Percentiles rank a stretch among this genome's conserved stretches.
phyloP scores from a whole-genome alignment of 148 eudicot genomes.

The Rhododendron ferrugineum region DNA sequence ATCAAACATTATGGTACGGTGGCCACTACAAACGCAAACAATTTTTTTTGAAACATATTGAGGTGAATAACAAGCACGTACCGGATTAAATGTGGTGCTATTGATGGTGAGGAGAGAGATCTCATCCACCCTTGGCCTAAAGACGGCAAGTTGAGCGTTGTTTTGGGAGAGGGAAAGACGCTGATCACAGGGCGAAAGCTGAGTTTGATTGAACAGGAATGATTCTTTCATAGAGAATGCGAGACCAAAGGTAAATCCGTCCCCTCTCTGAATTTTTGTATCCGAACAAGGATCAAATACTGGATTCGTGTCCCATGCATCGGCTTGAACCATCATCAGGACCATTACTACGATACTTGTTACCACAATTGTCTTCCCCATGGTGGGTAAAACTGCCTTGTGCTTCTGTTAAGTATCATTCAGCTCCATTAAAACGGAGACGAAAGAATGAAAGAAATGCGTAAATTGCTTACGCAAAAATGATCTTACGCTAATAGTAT shows the following conservation, averaged over 20 bases:
- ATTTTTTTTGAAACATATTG: neutral
- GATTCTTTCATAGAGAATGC: constrained; percentile 55
- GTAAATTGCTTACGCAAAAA: neutral
- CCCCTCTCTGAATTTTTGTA: constrained; percentile 47
- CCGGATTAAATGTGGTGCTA: constrained; percentile 44
- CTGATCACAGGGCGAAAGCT: constrained; percentile 77
- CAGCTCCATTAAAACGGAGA: neutral
- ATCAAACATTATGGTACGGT: neutral
- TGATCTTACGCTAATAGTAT: neutral
- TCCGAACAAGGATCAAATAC: constrained; percentile 68
- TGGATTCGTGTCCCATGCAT: constrained; percentile 48
- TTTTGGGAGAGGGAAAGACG: constrained; percentile 44
- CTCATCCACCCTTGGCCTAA: constrained; percentile 81
- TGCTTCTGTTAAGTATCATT: neutral
- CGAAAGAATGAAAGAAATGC: neutral
- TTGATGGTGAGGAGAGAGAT: constrained; percentile 68
- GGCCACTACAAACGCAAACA: neutral
- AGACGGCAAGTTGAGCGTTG: constrained; percentile 51
- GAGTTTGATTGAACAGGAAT: constrained; percentile 53
- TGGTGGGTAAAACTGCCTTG: neutral
- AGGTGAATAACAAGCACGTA: constrained; percentile 17
- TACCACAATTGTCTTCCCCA: constrained; percentile 5
- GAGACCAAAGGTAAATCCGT: constrained; percentile 73
- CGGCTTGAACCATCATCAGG: constrained; percentile 15
- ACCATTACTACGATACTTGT: neutral